phyloP scores from a whole-genome alignment of 805 yeast species.

The Cephaloascus fragrans region DNA sequence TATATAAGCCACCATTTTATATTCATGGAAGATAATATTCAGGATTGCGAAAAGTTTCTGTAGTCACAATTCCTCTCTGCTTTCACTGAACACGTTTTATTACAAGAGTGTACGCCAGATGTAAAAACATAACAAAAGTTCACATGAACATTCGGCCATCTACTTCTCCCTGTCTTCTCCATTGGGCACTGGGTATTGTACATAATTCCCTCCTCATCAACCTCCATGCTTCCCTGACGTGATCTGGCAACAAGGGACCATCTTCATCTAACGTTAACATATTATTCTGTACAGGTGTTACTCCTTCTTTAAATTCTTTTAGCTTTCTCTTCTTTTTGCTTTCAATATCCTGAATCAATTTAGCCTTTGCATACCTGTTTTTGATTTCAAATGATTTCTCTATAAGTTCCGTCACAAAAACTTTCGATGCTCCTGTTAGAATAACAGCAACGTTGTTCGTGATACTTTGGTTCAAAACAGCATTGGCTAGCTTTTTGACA shows the following conservation, averaged over 20 bases:
- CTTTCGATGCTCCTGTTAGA: conserved; percentile 79
- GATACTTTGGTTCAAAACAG: conserved; percentile 70
- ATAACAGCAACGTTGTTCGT: conserved; percentile 74
- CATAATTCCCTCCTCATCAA: conserved; percentile 59
- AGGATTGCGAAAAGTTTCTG: too few relatives aligned
- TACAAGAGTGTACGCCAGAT: too few relatives aligned
- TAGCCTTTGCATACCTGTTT: conserved; percentile 37
- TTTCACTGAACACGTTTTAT: too few relatives aligned
- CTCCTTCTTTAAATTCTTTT: conserved; percentile 4
- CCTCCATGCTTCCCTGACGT: conserved; percentile 84
- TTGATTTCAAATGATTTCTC: conserved; percentile 74
- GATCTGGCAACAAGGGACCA: conserved; percentile 72
- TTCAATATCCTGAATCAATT: conserved; percentile 23
- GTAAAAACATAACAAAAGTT: too few relatives aligned
- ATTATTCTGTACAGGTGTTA: conserved; percentile 13
- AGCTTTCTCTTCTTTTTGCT: conserved; percentile 11
- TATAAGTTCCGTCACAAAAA: conserved; percentile 82
- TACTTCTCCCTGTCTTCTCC: conserved; percentile 63
- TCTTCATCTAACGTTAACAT: conserved; percentile 18
- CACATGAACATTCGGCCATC: conserved; percentile 64
- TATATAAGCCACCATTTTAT: too few relatives aligned
- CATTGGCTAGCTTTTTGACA: conserved; percentile 71
- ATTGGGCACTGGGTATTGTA: conserved; percentile 49
- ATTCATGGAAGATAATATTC: too few relatives aligned
- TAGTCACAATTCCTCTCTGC: too few relatives aligned